Base-by-base conservation (phyloP, 441 rosid genomes). In the Gossypium schwendimanii region DNA sequence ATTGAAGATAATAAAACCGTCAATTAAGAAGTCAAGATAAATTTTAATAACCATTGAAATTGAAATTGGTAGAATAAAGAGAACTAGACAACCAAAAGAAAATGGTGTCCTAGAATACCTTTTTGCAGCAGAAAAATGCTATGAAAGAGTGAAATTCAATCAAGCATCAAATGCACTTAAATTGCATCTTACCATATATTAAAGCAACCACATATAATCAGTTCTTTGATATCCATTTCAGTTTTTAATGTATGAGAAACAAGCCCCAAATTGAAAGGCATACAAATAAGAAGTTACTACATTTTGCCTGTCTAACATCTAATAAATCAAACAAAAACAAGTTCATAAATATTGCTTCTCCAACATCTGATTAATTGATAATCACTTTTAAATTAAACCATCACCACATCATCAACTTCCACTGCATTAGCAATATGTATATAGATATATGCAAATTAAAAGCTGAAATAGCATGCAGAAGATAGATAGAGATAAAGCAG, bases 1-100 rank as follows among this genome's bases (percentile, higher is more conserved):
- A 63, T 45, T 60, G 61, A 61, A 9, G 69, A 31, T 63, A n/a
- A 63, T 31, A 28, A 62, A 53, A 23, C 50, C 24, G 20, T 70
- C 52, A 11, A 49, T 1, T 36, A 62, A 63, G 69, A 67, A 26
- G 44, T 28, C 44, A 26, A 24, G 17, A 49, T 49, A n/a, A 49
- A 49, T 5, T 49, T 49, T n/a, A 49, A 31, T 31, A 31, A 49
- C 9, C 20, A 49, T n/a, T 1, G 18, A 18, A 18, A 45, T 45
- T 10, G 50, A 45, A 45, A 10, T 3, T 45, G 50, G n/a, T 33
- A 17, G 14, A 63, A 12, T 33, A 63, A 20, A 0, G 12, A 10
- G 3, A 63, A 41, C 17, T 20, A 44, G 53, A 41, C 31, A 63
- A 23, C 69, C 53, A 63, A 63, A 41, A 10, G 31, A 18, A 12